Conservation (phyloP, 805 yeast genomes). For the Wickerhamiella kurtzmanii region DNA sequence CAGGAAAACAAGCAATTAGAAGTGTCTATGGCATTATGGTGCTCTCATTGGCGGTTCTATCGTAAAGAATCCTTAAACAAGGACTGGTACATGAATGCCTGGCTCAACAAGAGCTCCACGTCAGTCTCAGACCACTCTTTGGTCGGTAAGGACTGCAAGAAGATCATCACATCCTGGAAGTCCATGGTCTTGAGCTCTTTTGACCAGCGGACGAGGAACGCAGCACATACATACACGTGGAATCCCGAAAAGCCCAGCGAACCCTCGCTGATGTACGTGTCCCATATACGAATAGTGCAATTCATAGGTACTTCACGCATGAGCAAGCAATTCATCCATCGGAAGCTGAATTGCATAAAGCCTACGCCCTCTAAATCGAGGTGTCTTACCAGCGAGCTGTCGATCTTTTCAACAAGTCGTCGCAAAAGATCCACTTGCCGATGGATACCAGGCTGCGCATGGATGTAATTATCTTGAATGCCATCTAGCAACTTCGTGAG, state of each 20-base stretch:
- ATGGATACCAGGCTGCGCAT: constrained; percentile 94
- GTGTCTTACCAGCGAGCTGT: constrained; percentile 57
- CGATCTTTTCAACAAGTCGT: constrained; percentile 69
- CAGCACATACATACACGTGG: constrained; percentile 96
- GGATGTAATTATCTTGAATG: constrained; percentile 92
- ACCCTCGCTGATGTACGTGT: constrained; percentile 57
- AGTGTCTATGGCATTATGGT: neutral
- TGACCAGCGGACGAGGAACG: constrained; percentile 82
- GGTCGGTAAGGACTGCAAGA: constrained; percentile 84
- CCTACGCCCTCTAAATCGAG: constrained; percentile 74
- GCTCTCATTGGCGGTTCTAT: neutral
- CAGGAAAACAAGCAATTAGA: too few relatives aligned
- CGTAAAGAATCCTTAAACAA: constrained; percentile 81
- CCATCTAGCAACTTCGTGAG: constrained; percentile 80
- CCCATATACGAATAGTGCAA: constrained; percentile 92
- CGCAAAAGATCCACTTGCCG: constrained; percentile 69
- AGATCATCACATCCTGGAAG: constrained; percentile 87
- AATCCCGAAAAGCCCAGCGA: constrained; percentile 71
- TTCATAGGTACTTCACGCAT: constrained; percentile 82
- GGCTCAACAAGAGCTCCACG: constrained; percentile 80
- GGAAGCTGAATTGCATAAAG: constrained; percentile 85
- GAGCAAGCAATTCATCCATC: constrained; percentile 97
- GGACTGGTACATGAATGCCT: constrained; percentile 94
- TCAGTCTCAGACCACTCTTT: constrained; percentile 75
- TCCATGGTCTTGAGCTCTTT: constrained; percentile 68